Conservation (phyloP, 2,329 filamentous ascomycete genomes). For the Diaporthe sp. region DNA sequence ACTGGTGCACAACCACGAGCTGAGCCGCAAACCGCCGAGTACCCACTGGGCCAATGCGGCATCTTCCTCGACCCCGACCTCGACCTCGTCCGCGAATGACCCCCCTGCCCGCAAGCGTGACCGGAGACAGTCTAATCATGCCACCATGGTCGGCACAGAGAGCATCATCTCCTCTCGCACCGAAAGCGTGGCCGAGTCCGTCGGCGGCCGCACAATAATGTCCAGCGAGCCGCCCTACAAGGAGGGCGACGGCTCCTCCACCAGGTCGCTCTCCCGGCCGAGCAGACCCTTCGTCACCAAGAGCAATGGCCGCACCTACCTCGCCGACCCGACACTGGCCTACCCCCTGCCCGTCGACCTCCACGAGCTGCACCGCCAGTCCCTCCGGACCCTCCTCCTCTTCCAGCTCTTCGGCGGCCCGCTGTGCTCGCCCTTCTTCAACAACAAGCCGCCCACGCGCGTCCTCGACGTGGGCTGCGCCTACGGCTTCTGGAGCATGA, state of each 20-base stretch:
- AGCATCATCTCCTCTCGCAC: conserved; percentile 64
- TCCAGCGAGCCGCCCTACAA: conserved; percentile 63
- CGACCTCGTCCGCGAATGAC: conserved; percentile 12
- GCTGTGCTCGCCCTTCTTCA: conserved; percentile 78
- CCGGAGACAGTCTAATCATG: conserved; percentile 35
- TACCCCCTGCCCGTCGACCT: conserved; percentile 94
- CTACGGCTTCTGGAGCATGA: conserved; percentile 89
- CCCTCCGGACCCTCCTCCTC: conserved; percentile 83
- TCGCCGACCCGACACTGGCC: conserved; percentile 77
- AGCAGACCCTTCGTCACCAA: conserved; percentile 75
- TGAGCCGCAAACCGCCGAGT: conserved; percentile 26
- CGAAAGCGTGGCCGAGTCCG: conserved; percentile 58
- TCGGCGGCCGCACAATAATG: conserved; percentile 61
- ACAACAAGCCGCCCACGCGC: conserved; percentile 77
- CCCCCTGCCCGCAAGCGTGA: conserved; percentile 34
- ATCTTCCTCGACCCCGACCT: conserved; percentile 18
- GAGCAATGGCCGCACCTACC: conserved; percentile 82
- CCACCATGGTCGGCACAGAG: conserved; percentile 49
- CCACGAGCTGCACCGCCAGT: conserved; percentile 88
- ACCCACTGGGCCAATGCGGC: conserved; percentile 15
- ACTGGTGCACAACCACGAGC: conserved; percentile 28
- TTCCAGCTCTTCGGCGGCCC: conserved; percentile 86
- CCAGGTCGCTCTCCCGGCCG: conserved; percentile 49
- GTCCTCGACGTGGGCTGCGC: conserved; percentile 92
- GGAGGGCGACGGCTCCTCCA: conserved; percentile 55